phyloP scores from a whole-genome alignment of 228 moss, liverwort and hornwort genomes.

The Sphagnum fallax region DNA sequence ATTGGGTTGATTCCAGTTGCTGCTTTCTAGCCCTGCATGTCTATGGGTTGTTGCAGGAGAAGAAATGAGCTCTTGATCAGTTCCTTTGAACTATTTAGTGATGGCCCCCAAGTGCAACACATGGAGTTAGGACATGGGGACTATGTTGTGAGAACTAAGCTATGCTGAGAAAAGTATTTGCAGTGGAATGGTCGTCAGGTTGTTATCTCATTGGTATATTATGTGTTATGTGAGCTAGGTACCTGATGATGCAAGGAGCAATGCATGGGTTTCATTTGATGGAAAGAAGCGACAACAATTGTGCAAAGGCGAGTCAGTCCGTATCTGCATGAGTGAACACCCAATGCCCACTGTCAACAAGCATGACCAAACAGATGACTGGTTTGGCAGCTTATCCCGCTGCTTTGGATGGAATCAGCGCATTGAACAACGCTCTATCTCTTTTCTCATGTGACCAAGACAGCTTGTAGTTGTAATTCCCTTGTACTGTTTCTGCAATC shows the following conservation, averaged over 20 bases:
- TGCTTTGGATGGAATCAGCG: conserved; percentile 90
- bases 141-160: too few species aligned
- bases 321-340: conserved; percentile 86
- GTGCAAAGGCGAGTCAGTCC: conserved; percentile 77
- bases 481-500: too few species aligned
- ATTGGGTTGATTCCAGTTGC: too few species aligned
- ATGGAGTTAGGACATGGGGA: too few species aligned
- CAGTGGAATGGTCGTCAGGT: too few species aligned
- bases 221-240: conserved; percentile 23
- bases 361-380: conserved; percentile 90
- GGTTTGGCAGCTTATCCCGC: conserved; percentile 78
- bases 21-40: too few species aligned
- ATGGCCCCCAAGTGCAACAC: too few species aligned
- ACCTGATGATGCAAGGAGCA: conserved; percentile 73
- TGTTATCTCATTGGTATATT: too few species aligned
- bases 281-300: conserved; percentile 87
- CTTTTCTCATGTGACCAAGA: conserved; percentile 1
- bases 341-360: conserved; percentile 93
- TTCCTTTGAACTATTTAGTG: too few species aligned
- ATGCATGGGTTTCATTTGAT: conserved; percentile 94
- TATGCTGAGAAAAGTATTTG: too few species aligned
- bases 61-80: background rate
- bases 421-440: conserved; percentile 65
- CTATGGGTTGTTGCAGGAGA: background rate
- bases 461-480: too few species aligned